These are phyloP conservation scores for Malassezia pachydermatis DNA, from an alignment of 1,284 basidiomycete genomes.

Conservation along the genomic window DNA sequence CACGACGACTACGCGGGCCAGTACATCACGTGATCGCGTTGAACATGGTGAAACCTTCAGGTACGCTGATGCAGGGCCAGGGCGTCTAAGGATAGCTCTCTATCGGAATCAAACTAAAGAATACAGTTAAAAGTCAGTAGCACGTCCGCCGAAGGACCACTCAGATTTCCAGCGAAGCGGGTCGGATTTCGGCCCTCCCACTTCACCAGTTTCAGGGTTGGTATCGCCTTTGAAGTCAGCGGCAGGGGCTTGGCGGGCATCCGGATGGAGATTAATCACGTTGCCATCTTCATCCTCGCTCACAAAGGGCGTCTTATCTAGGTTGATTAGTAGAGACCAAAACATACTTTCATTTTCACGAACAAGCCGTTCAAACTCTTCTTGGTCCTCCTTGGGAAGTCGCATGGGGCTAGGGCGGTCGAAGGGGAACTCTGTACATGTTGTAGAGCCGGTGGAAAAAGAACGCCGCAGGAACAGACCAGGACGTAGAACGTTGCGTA, in stretches of 20 bases:
- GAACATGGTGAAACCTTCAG: no score
- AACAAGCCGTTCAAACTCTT: constrained; percentile 49
- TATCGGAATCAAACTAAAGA: no score
- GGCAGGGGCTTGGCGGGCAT: constrained; percentile 43
- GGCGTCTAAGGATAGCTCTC: no score
- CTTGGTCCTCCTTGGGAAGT: constrained; percentile 48
- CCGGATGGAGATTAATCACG: constrained; percentile 40
- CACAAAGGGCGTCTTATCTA: constrained; percentile 19
- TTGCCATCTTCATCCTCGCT: constrained; percentile 5
- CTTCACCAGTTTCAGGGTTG: constrained; percentile 55
- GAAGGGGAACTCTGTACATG: constrained; percentile 25
- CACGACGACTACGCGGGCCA: no score
- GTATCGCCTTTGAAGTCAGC: constrained; percentile 54
- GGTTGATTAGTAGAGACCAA: background rate
- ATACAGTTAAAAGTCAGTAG: constrained; percentile 39
- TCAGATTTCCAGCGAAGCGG: constrained; percentile 50
- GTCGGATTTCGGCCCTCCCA: constrained; percentile 55
- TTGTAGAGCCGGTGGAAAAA: background rate
- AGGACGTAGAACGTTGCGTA: background rate
- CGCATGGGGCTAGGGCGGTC: constrained; percentile 46
- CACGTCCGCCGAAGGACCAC: constrained; percentile 47
- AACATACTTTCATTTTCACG: constrained; percentile 43
- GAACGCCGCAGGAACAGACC: background rate
- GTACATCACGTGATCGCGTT: no score
- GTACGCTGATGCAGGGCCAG: no score